phyloP scores from a whole-genome alignment of 78 protist genomes.

The Dictyostelium firmibasis region DNA sequence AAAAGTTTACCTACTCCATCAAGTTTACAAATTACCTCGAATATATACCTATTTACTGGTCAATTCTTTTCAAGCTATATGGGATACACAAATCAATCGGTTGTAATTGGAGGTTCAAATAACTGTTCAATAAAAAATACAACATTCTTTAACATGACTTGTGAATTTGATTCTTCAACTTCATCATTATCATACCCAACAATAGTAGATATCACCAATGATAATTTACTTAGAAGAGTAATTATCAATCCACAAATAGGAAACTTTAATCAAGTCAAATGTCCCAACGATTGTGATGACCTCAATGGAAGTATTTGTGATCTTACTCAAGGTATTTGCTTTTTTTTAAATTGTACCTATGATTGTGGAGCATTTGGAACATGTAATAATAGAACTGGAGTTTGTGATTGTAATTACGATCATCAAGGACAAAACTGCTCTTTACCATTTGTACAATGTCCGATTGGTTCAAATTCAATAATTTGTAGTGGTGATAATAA shows the following conservation, averaged over 20 bases:
- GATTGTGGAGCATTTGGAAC: neutral
- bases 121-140: too few relatives aligned
- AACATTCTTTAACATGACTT: too few relatives aligned
- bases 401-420: too few relatives aligned
- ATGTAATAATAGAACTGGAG: too few relatives aligned
- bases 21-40: neutral
- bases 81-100: too few relatives aligned
- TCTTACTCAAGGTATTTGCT: neutral
- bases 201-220: neutral
- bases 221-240: neutral
- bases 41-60: neutral
- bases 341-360: neutral
- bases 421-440: too few relatives aligned
- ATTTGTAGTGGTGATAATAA: too few relatives aligned
- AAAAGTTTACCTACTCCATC: neutral
- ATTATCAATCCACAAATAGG: neutral
- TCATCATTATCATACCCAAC: neutral
- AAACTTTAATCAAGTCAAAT: neutral
- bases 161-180: neutral
- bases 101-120: too few relatives aligned
- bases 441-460: too few relatives aligned
- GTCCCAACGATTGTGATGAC: neutral
- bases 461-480: too few relatives aligned
- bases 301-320: neutral
- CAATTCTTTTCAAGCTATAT: too few relatives aligned